Evolutionary conservation across 352 stramenopile species (phyloP), one percentile per base, ranked within the genome.

Genomic region (Phytophthora pini): DNA sequence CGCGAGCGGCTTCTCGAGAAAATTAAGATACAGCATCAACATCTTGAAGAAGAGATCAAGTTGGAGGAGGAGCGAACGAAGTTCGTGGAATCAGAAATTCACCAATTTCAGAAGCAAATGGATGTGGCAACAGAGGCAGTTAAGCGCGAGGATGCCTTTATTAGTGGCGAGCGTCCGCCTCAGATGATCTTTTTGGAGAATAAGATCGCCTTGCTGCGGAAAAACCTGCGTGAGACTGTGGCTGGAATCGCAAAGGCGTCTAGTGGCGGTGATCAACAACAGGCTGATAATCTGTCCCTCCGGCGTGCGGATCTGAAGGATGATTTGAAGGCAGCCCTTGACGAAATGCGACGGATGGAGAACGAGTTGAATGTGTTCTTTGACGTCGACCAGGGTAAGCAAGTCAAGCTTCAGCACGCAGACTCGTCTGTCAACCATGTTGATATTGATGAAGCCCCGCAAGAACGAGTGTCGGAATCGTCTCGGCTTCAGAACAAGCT

Each of bases 121-220:
- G 68, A 79, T n/a, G 79, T 75, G 34, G 83, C 80, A 12, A 70
- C 84, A 40, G 78, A 80, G 27, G 80, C 82, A 0, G 87, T 84
- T 5, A 89, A 83, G 61, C 79, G 84, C 26, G 84, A 93, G 48
- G 81, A 93, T 61, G 84, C 87, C 24, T 79, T 94, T 48, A 90
- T 94, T 65, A 93, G 84, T 46, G 87, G 87, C 10, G 82, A 91
- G 43, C 87, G 86, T 55, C 81, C 84, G 4, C 87, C 87, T 15
- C 84, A 93, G 56, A 72, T 90, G 41, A 89, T 94, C 47, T 91
- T 89, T 49, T 56, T 92, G 41, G 87, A 94, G 59, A 89, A 87
- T 54, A 88, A 87, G 48, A 89, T 92, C 36, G 79, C 76, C 5
- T 69, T 83, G 3, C 52, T 93, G 15, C 76, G 72, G 10, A 90